Evolutionary conservation across 805 yeast species (phyloP).

Genomic region (Saturnispora ahearnii): DNA sequence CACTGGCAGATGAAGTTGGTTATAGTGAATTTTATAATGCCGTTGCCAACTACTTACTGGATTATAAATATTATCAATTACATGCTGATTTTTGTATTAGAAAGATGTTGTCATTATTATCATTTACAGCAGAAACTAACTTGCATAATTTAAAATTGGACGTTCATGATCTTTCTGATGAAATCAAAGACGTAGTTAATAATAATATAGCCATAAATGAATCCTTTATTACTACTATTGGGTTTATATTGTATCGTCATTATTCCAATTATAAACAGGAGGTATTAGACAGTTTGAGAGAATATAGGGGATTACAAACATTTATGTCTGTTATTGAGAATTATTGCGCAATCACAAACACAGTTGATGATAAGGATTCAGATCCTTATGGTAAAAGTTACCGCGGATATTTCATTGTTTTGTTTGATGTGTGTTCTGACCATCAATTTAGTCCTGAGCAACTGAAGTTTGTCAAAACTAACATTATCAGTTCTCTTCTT

Average conservation of each 20-base stretch:
- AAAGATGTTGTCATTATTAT: conserved; percentile 38
- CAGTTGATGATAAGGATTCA: conserved; percentile 25
- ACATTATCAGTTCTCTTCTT: conserved; percentile 41
- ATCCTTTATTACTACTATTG: conserved; percentile 25
- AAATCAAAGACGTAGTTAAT: conserved; percentile 17
- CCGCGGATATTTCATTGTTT: conserved; percentile 35
- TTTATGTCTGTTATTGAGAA: conserved; percentile 25
- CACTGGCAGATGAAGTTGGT: conserved; percentile 11
- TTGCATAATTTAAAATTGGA: conserved; percentile 17
- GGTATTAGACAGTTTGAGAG: conserved; percentile 37
- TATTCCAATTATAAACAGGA: conserved; percentile 17
- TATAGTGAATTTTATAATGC: conserved; percentile 22
- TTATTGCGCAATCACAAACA: conserved; percentile 29
- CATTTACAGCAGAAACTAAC: conserved; percentile 24
- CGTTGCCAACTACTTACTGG: conserved; percentile 21
- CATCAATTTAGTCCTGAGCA: conserved; percentile 36
- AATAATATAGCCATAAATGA: conserved; percentile 21
- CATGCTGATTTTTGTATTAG: conserved; percentile 39
- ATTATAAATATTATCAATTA: conserved; percentile 25
- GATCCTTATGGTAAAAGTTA: conserved; percentile 21
- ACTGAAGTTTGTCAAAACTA: conserved; percentile 32
- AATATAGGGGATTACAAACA: conserved; percentile 44
- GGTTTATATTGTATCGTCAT: conserved; percentile 25
- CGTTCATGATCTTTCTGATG: conserved; percentile 11
- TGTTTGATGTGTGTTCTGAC: conserved; percentile 47